Evolutionary conservation across 495 filamentous ascomycete genomes (phyloP).

Genomic region (Diplogelasinospora grovesii): DNA sequence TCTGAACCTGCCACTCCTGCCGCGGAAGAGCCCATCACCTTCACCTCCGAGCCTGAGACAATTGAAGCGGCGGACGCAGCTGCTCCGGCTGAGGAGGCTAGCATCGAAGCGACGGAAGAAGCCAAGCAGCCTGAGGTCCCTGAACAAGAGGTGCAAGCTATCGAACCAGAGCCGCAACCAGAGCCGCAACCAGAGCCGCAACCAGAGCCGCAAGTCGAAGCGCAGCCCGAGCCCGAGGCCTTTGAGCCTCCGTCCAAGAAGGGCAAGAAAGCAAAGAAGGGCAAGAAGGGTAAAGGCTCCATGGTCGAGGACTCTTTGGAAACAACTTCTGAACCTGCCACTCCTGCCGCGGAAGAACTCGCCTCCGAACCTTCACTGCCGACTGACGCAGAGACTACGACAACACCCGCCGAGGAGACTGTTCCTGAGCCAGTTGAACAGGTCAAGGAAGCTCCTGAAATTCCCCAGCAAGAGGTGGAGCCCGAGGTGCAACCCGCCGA

Average conservation of each 20-base stretch:
- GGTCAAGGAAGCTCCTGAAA: too few relatives aligned
- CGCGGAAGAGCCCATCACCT: not conserved
- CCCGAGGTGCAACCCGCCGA: too few relatives aligned
- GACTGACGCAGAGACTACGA: too few relatives aligned
- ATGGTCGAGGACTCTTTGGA: not conserved
- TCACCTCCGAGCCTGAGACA: conserved; percentile 9
- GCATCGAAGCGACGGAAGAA: not conserved
- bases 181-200: too few relatives aligned
- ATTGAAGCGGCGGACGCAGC: conserved; percentile 7
- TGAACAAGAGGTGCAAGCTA: too few relatives aligned
- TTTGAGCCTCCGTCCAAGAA: not conserved
- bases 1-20: conserved; percentile 3
- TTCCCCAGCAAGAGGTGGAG: too few relatives aligned
- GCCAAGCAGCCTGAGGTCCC: not conserved
- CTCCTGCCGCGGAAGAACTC: not conserved
- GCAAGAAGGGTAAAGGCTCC: conserved; percentile 18
- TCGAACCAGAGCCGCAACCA: too few relatives aligned
- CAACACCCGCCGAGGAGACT: too few relatives aligned
- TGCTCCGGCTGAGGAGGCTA: conserved; percentile 5
- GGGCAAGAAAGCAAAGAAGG: conserved; percentile 19
- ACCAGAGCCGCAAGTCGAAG: too few relatives aligned
- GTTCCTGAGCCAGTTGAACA: too few relatives aligned
- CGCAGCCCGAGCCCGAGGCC: too few relatives aligned
- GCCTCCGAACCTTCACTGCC: too few relatives aligned
- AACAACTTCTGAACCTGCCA: conserved; percentile 3